Conservation (phyloP, 2,329 filamentous ascomycete genomes). For the Nothophaeocryptopus gaeumannii region DNA sequence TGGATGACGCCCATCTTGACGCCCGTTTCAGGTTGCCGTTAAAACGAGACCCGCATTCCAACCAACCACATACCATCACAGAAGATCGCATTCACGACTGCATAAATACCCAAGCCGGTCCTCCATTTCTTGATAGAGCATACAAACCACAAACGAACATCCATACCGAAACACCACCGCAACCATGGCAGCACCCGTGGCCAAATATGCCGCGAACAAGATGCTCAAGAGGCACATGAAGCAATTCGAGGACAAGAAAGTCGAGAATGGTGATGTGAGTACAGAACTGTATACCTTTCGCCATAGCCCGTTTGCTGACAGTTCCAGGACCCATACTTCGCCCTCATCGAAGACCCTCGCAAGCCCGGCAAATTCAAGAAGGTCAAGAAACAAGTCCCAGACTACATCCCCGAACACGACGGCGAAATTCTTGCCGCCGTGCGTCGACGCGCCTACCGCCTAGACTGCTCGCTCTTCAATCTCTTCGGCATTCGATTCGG, state of each 20-base stretch:
- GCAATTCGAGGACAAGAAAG: slow-evolving; percentile 46
- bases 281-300: too few species aligned
- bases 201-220: slow-evolving; percentile 52
- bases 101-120: too few species aligned
- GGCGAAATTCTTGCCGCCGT: slow-evolving; percentile 78
- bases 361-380: slow-evolving; percentile 74
- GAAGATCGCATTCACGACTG: too few species aligned
- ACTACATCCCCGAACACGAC: slow-evolving; percentile 80
- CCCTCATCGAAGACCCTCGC: slow-evolving; percentile 72
- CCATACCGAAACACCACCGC: neutral
- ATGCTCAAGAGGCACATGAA: slow-evolving; percentile 48
- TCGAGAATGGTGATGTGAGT: slow-evolving; percentile 40
- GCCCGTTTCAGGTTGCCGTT: too few species aligned
- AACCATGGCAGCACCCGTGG: slow-evolving; percentile 46
- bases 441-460: slow-evolving; percentile 77
- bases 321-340: slow-evolving; percentile 81
- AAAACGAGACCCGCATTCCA: too few species aligned
- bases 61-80: too few species aligned
- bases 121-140: too few species aligned
- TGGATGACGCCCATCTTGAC: too few species aligned
- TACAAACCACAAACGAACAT: too few species aligned
- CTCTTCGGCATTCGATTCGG: slow-evolving; percentile 80
- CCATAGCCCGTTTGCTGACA: slow-evolving; percentile 12
- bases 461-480: slow-evolving; percentile 82
- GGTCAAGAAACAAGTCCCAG: slow-evolving; percentile 77